Conservation (phyloP, 2,329 filamentous ascomycete genomes). For the Fusarium irregulare region DNA sequence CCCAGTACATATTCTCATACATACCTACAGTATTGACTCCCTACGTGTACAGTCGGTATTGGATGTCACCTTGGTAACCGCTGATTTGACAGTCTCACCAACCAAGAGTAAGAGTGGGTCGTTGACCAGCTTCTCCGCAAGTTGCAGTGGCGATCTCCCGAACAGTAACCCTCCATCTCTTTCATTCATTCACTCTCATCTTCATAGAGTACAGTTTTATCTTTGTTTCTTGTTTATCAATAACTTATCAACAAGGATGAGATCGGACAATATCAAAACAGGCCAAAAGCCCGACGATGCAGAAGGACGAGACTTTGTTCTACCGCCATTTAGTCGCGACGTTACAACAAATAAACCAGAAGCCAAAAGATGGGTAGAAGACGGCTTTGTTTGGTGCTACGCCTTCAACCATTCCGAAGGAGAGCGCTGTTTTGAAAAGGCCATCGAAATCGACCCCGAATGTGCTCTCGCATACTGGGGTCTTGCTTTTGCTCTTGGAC, state of each 20-base stretch:
- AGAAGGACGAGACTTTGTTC: slow-evolving; percentile 33
- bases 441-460: slow-evolving; percentile 61
- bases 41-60: slow-evolving; percentile 19
- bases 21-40: neutral
- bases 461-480: slow-evolving; percentile 75
- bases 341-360: slow-evolving; percentile 64
- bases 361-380: slow-evolving; percentile 73
- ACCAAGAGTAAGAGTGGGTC: slow-evolving; percentile 38
- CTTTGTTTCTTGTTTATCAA: neutral
- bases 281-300: slow-evolving; percentile 4
- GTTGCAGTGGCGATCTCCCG: slow-evolving; percentile 28
- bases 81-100: slow-evolving; percentile 39
- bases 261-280: neutral
- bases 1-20: neutral
- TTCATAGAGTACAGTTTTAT: neutral
- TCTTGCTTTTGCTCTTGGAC: slow-evolving; percentile 74
- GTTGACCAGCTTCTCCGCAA: slow-evolving; percentile 34
- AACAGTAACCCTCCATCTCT: slow-evolving; percentile 8
- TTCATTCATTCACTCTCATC: neutral
- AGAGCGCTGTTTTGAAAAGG: slow-evolving; percentile 68
- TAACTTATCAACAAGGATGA: neutral
- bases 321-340: slow-evolving; percentile 51
- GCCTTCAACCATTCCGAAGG: slow-evolving; percentile 79
- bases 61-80: slow-evolving; percentile 16
- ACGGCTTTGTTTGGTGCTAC: slow-evolving; percentile 75